phyloP scores from a whole-genome alignment of 2,329 filamentous ascomycete species.

The Diplocarpon mali region DNA sequence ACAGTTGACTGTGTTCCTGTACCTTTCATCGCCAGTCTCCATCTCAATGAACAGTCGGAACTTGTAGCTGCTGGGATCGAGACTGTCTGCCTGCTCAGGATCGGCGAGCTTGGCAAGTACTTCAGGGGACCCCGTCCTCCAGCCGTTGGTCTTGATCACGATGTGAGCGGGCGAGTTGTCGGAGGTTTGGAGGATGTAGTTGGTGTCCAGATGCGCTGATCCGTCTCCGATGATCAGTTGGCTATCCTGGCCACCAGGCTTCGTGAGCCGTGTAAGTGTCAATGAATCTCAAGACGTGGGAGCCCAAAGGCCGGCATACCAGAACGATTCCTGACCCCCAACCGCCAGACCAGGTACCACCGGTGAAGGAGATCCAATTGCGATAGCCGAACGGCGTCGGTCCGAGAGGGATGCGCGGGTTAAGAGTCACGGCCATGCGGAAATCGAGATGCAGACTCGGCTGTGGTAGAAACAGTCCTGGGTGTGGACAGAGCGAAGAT shows the following conservation, averaged over 20 bases:
- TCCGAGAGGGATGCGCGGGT: constrained; percentile 34
- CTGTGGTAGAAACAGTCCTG: constrained; percentile 34
- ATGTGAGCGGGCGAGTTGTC: constrained; percentile 36
- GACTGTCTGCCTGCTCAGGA: constrained; percentile 19
- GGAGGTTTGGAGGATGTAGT: constrained; percentile 37
- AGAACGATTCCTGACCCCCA: constrained; percentile 39
- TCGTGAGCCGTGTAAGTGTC: not conserved
- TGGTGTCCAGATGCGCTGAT: constrained; percentile 33
- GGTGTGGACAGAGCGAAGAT: constrained; percentile 24
- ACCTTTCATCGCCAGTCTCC: constrained; percentile 39
- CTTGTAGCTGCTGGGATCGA: constrained; percentile 30
- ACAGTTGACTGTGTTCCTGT: constrained; percentile 38
- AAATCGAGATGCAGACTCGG: constrained; percentile 39
- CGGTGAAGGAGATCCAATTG: constrained; percentile 39
- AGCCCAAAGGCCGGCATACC: constrained; percentile 9
- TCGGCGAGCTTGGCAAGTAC: constrained; percentile 20
- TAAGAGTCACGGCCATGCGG: constrained; percentile 37
- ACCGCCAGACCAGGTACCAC: constrained; percentile 37
- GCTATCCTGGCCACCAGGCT: constrained; percentile 30
- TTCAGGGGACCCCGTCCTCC: constrained; percentile 36
- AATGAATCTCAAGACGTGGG: not conserved
- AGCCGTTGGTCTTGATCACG: constrained; percentile 38
- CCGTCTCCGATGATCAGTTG: constrained; percentile 26
- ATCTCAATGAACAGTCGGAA: constrained; percentile 40
- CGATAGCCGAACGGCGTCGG: constrained; percentile 32